Percentiles rank a stretch among this genome's conserved stretches.
Evolutionary conservation across 352 stramenopile species (phyloP).

Genomic region (Globisporangium solare): DNA sequence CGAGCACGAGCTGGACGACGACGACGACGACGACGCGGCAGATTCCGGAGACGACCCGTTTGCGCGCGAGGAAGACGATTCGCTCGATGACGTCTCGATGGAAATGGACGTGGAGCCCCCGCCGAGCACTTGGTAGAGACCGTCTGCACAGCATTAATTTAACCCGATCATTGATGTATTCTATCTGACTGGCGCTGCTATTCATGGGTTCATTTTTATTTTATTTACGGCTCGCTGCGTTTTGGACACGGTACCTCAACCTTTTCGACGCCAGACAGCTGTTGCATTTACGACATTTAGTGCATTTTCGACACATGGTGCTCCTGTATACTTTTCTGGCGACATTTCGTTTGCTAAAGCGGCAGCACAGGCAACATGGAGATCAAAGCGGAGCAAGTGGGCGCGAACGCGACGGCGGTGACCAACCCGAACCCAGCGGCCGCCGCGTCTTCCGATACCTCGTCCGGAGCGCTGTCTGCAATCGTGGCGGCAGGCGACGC

Average conservation of each 20-base stretch:
- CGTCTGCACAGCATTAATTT: background rate
- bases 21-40: conserved; percentile 15
- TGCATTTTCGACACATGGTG: too few species aligned
- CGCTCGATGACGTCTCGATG: conserved; percentile 35
- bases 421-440: conserved; percentile 10
- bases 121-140: background rate
- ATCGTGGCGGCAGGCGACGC: background rate
- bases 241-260: too few species aligned
- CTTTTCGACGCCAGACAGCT: too few species aligned
- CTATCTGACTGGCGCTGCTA: too few species aligned
- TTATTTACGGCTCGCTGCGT: too few species aligned
- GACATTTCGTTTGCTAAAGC: background rate
- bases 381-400: conserved; percentile 12
- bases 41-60: conserved; percentile 30
- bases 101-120: conserved; percentile 22
- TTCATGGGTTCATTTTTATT: too few species aligned
- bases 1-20: conserved; percentile 21
- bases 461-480: background rate
- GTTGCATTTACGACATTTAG: too few species aligned
- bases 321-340: too few species aligned
- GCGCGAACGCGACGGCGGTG: conserved; percentile 11
- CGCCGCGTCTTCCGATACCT: background rate
- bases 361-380: conserved; percentile 7
- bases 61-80: conserved; percentile 24
- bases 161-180: too few species aligned